Evolutionary conservation across 768 basidiomycete species (phyloP), one percentile per base, ranked within the genome.

Genomic region (Gymnopilus junonius): DNA sequence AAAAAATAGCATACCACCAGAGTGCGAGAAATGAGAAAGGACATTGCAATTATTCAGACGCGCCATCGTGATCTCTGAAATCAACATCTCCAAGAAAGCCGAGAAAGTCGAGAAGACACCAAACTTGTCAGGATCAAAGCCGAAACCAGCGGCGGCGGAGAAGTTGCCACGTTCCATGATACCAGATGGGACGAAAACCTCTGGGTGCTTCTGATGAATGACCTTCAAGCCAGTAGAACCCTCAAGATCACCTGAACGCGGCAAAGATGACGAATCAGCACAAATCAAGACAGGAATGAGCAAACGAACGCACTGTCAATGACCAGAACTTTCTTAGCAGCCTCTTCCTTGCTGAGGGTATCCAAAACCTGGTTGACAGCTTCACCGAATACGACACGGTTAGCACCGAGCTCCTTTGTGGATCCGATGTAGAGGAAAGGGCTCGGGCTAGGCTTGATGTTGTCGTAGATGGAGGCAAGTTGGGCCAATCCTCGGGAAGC

Each of bases 61-160:
- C n/a, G 94, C 94, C 94, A 95, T 95, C 11, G 94, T 95, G 55
- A 94, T 79, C 75, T 95, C 94, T 4, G 92, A 94, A 58, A 95
- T 75, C 53, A 92, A 81, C 94, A 95, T 95, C 83, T 95, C 94
- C 61, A 94, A 82, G 83, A 95, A 95, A 3, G 94, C 93, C 53
- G 91, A 92, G 79, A 95, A 95, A 4, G 94, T 95, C 25, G 92
- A 93, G 80, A 93, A 93, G 59, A 94, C 91, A 64, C 94, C 93
- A 63, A 90, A 91, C 75, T 93, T 94, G 70, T 93, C 84, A 23
- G 83, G 74, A 37, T 87, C 90, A 71, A 93, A 94, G 42, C 94
- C 94, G 71, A 95, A 95, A 12, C 94, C 93, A 23, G 92, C 91
- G 6, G 92, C 92, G 1, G 92, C 92, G 20, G 88, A 88, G 70